Conservation (phyloP, 2,329 filamentous ascomycete genomes). For the Cyclaneusma minus region DNA sequence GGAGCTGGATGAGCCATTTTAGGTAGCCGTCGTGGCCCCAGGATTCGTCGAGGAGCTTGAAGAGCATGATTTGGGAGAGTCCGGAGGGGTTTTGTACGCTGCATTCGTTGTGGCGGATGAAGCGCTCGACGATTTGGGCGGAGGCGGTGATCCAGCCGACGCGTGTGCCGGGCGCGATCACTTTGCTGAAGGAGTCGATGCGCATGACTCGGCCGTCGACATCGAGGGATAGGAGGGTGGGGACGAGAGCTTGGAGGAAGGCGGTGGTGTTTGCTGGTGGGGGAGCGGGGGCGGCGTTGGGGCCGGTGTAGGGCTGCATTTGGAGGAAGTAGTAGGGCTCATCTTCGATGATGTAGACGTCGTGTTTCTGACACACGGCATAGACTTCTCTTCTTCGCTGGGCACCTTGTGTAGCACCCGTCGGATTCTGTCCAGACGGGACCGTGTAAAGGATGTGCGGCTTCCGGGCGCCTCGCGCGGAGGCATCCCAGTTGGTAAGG, state of each 20-base stretch:
- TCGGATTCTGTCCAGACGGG: conserved; percentile 61
- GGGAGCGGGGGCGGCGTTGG: conserved; percentile 26
- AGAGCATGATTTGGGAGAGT: conserved; percentile 68
- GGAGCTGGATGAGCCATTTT: conserved; percentile 73
- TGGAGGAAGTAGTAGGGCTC: conserved; percentile 67
- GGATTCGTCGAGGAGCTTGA: conserved; percentile 79
- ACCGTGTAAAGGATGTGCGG: conserved; percentile 57
- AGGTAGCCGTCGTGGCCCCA: conserved; percentile 91
- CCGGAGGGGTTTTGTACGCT: conserved; percentile 77
- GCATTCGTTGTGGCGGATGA: conserved; percentile 67
- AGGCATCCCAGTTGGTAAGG: conserved; percentile 48
- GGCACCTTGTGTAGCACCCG: conserved; percentile 50
- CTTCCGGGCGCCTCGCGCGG: conserved; percentile 39
- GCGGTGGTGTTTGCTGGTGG: conserved; percentile 48
- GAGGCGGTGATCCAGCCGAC: conserved; percentile 83
- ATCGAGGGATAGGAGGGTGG: conserved; percentile 67
- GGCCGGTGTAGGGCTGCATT: conserved; percentile 38
- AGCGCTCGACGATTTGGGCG: conserved; percentile 70
- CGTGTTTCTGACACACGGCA: conserved; percentile 52
- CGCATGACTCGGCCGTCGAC: conserved; percentile 77
- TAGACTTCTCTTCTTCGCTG: conserved; percentile 47
- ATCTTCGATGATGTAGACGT: conserved; percentile 56
- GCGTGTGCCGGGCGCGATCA: conserved; percentile 68
- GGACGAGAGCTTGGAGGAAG: conserved; percentile 59
- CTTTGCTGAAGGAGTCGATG: conserved; percentile 88